Conservation (phyloP, 2,329 filamentous ascomycete species). For the Magnaporthiopsis poae region DNA sequence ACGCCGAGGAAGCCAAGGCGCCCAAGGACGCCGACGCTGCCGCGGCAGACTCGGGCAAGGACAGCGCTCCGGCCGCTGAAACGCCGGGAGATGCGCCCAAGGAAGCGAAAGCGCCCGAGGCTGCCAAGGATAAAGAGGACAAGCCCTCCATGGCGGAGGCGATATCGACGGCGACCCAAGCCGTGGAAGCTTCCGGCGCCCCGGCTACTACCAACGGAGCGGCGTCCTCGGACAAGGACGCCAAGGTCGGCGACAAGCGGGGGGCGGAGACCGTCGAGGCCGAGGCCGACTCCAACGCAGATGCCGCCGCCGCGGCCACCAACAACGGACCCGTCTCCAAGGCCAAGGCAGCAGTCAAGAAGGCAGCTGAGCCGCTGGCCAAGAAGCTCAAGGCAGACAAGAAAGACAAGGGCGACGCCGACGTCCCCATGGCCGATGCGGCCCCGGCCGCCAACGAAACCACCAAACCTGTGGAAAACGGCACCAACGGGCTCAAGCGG, state of each 20-base stretch:
- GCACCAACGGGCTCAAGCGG: slow-evolving; percentile 14
- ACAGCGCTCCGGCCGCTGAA: not conserved
- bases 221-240: slow-evolving; percentile 1
- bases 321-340: slow-evolving; percentile 2
- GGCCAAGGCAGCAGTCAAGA: slow-evolving; percentile 4
- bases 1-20: not conserved
- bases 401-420: not conserved
- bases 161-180: not conserved
- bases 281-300: slow-evolving; percentile 2
- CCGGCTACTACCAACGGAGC: slow-evolving; percentile 6
- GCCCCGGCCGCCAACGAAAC: not conserved
- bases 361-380: slow-evolving; percentile 5
- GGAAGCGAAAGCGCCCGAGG: not conserved
- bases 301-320: not conserved
- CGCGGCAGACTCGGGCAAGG: not conserved
- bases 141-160: not conserved
- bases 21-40: not conserved
- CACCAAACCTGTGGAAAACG: slow-evolving; percentile 6
- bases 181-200: not conserved
- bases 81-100: not conserved
- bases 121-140: not conserved
- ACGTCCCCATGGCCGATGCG: slow-evolving; percentile 3
- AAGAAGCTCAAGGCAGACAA: slow-evolving; percentile 14
- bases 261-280: slow-evolving; percentile 43
- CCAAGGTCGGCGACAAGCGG: slow-evolving; percentile 17